These are phyloP conservation scores for Ophiostoma angusticollis DNA, from an alignment of 2,329 filamentous ascomycete species.

Conservation along the genomic window DNA sequence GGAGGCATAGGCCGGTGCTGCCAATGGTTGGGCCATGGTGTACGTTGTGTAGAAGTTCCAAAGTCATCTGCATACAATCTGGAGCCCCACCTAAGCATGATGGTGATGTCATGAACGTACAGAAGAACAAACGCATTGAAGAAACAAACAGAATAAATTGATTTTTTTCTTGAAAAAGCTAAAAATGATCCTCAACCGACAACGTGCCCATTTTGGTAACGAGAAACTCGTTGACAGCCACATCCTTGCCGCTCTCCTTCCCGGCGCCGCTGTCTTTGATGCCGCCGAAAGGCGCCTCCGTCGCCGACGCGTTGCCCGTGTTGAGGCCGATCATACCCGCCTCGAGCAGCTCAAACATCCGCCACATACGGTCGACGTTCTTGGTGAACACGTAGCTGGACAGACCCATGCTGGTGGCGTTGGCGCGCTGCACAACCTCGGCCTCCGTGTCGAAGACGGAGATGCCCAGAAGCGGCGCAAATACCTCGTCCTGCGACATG, in stretches of 20 bases:
- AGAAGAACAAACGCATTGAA: too few relatives aligned
- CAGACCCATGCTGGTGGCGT: constrained; percentile 46
- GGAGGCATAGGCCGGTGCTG: too few relatives aligned
- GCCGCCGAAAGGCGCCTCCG: constrained; percentile 33
- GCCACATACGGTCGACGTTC: constrained; percentile 44
- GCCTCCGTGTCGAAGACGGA: constrained; percentile 43
- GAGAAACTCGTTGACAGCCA: constrained; percentile 33
- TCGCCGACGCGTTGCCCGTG: constrained; percentile 27
- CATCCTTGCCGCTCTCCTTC: constrained; percentile 35
- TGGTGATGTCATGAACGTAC: too few relatives aligned
- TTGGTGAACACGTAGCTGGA: constrained; percentile 25
- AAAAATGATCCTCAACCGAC: constrained; percentile 28
- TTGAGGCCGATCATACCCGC: constrained; percentile 35
- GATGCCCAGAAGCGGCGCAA: constrained; percentile 44
- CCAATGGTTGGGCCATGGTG: too few relatives aligned
- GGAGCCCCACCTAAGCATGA: too few relatives aligned
- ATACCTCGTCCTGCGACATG: constrained; percentile 39
- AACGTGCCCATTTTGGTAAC: constrained; percentile 33
- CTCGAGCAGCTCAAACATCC: constrained; percentile 46
- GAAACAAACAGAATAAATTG: too few relatives aligned
- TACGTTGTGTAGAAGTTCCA: too few relatives aligned
- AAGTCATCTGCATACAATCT: too few relatives aligned
- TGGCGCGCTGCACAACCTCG: constrained; percentile 40
- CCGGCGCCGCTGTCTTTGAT: constrained; percentile 36
- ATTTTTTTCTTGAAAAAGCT: too few relatives aligned